Evolutionary conservation across 2,329 filamentous ascomycete species (phyloP).

Genomic region (Albifimbria verrucaria): DNA sequence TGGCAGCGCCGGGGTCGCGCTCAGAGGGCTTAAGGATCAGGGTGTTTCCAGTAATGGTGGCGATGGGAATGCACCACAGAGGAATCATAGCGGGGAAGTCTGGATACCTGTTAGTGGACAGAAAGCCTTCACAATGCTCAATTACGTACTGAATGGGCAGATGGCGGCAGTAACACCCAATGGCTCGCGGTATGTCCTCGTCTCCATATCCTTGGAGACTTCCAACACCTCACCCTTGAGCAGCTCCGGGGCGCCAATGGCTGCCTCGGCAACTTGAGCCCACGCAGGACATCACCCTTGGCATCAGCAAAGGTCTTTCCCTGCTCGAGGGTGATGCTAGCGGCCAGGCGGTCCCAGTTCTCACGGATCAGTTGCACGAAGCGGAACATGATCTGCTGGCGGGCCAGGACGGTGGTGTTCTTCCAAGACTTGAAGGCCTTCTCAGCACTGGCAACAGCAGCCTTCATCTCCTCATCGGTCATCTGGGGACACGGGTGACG

Average conservation of each 20-base stretch:
- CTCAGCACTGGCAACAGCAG: slow-evolving; percentile 71
- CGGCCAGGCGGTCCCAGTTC: slow-evolving; percentile 81
- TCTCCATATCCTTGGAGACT: slow-evolving; percentile 89
- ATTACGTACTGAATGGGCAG: slow-evolving; percentile 75
- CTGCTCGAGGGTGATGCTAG: slow-evolving; percentile 83
- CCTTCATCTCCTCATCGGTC: slow-evolving; percentile 72
- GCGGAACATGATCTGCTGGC: slow-evolving; percentile 86
- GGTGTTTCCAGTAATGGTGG: slow-evolving; percentile 80
- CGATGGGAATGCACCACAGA: slow-evolving; percentile 85
- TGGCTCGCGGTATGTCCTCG: slow-evolving; percentile 75
- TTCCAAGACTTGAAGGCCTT: slow-evolving; percentile 74
- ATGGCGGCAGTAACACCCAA: slow-evolving; percentile 79
- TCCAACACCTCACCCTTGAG: slow-evolving; percentile 81
- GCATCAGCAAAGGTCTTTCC: slow-evolving; percentile 86
- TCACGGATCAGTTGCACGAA: slow-evolving; percentile 76
- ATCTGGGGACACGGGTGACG: slow-evolving; percentile 81
- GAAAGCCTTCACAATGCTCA: not conserved
- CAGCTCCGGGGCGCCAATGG: slow-evolving; percentile 75
- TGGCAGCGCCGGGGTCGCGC: slow-evolving; percentile 77
- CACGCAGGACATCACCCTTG: slow-evolving; percentile 75
- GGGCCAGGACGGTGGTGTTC: slow-evolving; percentile 65
- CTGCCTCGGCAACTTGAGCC: slow-evolving; percentile 83
- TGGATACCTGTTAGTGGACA: slow-evolving; percentile 27
- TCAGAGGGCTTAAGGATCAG: slow-evolving; percentile 84
- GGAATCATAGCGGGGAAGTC: slow-evolving; percentile 93